These are phyloP conservation scores for Populus hybrid DNA, from an alignment of 441 rosid species.

Conservation along the genomic window DNA sequence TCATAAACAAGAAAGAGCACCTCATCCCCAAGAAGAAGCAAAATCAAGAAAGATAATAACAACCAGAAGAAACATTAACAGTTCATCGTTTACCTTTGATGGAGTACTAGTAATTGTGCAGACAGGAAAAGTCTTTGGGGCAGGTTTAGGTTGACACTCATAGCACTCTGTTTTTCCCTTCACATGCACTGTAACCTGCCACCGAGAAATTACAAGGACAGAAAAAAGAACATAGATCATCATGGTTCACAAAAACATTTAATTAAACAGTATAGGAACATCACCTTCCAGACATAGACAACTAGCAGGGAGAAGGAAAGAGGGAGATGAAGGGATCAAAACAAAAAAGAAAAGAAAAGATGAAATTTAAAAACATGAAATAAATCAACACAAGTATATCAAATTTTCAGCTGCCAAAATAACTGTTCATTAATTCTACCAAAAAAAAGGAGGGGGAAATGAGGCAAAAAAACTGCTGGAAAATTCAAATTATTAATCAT, in stretches of 20 bases:
- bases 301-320: not conserved
- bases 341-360: not conserved
- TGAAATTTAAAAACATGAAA: not conserved
- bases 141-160: conserved; percentile 91
- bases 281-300: not conserved
- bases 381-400: not conserved
- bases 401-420: not conserved
- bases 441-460: not conserved
- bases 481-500: not conserved
- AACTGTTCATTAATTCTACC: not conserved
- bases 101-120: conserved; percentile 99
- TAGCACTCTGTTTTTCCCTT: conserved; percentile 97
- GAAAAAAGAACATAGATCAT: not conserved
- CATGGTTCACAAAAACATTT: conserved; percentile 13
- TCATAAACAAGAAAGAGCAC: not conserved
- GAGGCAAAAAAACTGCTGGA: not conserved
- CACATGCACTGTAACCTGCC: conserved; percentile 84
- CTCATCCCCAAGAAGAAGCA: not conserved
- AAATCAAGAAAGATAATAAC: not conserved
- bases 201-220: conserved; percentile 1
- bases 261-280: conserved; percentile 7
- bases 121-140: conserved; percentile 97
- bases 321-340: not conserved
- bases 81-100: conserved; percentile 59
- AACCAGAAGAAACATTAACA: not conserved